Base-by-base conservation (phyloP, 306 rosid genomes). In the Trichosanthes truncata region DNA sequence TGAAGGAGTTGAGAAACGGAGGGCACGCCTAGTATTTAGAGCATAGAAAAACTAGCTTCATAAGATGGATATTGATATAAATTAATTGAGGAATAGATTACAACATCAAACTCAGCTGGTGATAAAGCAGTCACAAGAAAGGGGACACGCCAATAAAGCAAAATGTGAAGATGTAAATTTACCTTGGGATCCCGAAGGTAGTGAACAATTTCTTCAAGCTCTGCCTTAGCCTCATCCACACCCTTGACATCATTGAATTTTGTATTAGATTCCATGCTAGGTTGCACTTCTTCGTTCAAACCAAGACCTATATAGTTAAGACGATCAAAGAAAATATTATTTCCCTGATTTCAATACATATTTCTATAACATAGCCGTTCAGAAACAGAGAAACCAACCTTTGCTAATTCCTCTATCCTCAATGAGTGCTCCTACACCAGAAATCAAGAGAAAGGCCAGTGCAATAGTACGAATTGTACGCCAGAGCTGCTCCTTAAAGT, bases 131-230 rank as follows among this genome's bases (percentile, higher is more conserved):
- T 8, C 60, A 49, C 60, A 73, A 46, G 23, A 45, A 45, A 43
- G 14, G 25, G 17, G 43, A 4, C 60, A 48, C 25, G 9, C 33
- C 25, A 17, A 49, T 63, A 15, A 7, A 72, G 5, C 14, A 74
- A 52, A 63, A 69, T 33, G 20, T 36, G 62, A 41, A 56, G 29
- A 31, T 31, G 52, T 78, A 53, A 35, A 80, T 62, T 33, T 79
- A 92, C 97, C 97, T 91, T 88, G 2, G 98, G 98, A 84, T 94
- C 97, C 81, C 89, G 92, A 62, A 92, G 97, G 87, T 92, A 89
- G 87, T 87, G 91, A 82, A 94, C 97, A 68, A 94, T 89, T 87
- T 94, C 97, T 85, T 94, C 98, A 53, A 94, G 85, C 83, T 92
- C 98, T 20, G 90, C 89, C 86, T 94, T 94, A 18, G 97, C 98